Evolutionary conservation across 139 green algal genomes (phyloP).

Genomic region (Chlorella vulgaris): DNA sequence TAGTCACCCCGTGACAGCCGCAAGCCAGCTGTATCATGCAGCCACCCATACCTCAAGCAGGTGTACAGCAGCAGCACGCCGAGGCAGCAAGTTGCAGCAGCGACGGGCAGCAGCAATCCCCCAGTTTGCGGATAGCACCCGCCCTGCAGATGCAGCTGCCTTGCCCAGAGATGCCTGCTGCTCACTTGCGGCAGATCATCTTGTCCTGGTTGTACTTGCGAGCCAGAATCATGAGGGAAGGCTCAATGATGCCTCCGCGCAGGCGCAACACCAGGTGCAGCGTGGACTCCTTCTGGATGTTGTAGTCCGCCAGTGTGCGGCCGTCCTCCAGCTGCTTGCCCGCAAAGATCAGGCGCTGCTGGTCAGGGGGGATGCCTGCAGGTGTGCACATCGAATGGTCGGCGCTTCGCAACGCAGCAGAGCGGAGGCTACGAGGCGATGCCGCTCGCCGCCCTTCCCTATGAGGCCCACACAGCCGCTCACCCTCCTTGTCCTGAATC

Average conservation of each 20-base stretch:
- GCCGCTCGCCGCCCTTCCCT: background rate
- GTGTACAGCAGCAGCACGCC: no score
- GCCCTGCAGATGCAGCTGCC: background rate
- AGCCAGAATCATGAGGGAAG: conserved; percentile 95
- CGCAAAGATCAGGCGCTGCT: conserved; percentile 98
- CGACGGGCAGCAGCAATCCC: background rate
- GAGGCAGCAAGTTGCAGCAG: no score
- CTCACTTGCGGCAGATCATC: conserved; percentile 99
- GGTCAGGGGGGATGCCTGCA: conserved; percentile 91
- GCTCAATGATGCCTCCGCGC: conserved; percentile 99
- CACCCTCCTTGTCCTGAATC: conserved; percentile 94
- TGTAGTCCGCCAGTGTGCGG: conserved; percentile 96
- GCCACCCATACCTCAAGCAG: no score
- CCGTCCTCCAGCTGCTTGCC: conserved; percentile 99
- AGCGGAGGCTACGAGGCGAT: background rate
- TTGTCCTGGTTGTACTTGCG: conserved; percentile 99
- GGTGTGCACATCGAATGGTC: no score
- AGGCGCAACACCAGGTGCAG: conserved; percentile 99
- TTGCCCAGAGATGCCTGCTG: background rate
- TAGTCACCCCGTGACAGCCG: conserved; percentile 35
- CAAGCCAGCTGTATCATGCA: no score
- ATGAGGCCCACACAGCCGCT: conserved; percentile 6
- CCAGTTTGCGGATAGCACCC: background rate
- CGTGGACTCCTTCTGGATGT: conserved; percentile 98
- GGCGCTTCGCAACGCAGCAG: no score